Evolutionary conservation across 2,329 filamentous ascomycete species (phyloP).

Genomic region (Aaosphaeria pasadenensis): DNA sequence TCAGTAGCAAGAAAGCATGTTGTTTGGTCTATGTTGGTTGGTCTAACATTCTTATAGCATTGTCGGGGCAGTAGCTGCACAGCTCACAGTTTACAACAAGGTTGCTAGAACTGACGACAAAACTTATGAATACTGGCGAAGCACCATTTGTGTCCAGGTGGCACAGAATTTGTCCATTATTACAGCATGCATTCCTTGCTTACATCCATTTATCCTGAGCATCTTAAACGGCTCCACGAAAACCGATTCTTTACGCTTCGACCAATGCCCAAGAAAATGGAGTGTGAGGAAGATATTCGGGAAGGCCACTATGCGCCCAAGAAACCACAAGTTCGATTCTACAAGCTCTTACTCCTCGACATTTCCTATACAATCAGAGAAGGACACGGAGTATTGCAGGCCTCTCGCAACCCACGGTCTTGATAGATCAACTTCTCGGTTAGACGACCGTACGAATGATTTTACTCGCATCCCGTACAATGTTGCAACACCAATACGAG

Average conservation of each 20-base stretch:
- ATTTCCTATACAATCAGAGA: constrained; percentile 11
- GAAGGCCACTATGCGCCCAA: neutral
- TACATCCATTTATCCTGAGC: constrained; percentile 22
- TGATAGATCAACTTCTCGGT: constrained; percentile 8
- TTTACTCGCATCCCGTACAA: constrained; percentile 15
- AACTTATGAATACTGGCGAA: constrained; percentile 17
- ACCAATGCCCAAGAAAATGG: neutral
- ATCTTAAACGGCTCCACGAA: constrained; percentile 12
- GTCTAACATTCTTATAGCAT: constrained; percentile 13
- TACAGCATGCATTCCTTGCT: constrained; percentile 22
- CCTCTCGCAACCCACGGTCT: constrained; percentile 28
- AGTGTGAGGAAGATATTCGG: too few species aligned
- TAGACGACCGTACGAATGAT: constrained; percentile 12
- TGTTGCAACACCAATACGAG: constrained; percentile 11
- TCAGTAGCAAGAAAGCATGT: constrained; percentile 3
- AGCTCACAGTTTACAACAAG: constrained; percentile 22
- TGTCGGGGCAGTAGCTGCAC: constrained; percentile 15
- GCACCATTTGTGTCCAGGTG: constrained; percentile 20
- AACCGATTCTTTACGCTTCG: constrained; percentile 10
- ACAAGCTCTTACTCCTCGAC: constrained; percentile 3
- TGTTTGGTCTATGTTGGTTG: neutral
- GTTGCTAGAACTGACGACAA: constrained; percentile 4
- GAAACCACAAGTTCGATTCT: constrained; percentile 5
- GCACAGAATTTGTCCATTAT: constrained; percentile 28
- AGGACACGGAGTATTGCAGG: constrained; percentile 15